A percentile compares a stretch with the other conserved stretches of the same genome.
Conservation (phyloP, 2,329 filamentous ascomycete genomes). For the Zymoseptoria brevis region DNA sequence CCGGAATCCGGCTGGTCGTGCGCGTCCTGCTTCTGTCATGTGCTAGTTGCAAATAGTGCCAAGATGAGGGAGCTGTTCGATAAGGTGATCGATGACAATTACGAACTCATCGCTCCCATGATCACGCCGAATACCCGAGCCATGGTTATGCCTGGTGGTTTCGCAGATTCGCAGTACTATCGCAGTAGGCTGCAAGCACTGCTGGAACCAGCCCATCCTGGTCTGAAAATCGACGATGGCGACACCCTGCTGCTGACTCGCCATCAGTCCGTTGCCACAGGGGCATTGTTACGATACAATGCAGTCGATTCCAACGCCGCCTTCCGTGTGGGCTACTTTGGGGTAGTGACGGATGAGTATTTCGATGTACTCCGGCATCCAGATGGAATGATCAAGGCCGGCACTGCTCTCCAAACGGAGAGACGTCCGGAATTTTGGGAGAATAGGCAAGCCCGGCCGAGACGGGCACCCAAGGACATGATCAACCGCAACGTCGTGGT, state of each 20-base stretch:
- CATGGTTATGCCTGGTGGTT: neutral
- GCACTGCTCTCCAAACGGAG: too few species aligned
- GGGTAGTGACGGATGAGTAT: neutral
- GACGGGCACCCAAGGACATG: too few species aligned
- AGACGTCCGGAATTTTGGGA: too few species aligned
- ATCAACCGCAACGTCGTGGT: too few species aligned
- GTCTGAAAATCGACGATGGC: neutral
- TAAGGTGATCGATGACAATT: neutral
- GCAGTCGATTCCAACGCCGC: neutral
- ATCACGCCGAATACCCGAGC: neutral
- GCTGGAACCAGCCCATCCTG: neutral
- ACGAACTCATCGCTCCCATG: neutral
- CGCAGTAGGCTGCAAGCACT: neutral
- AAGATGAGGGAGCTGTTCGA: neutral
- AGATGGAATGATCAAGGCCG: neutral
- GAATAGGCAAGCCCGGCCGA: too few species aligned
- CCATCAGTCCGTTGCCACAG: neutral
- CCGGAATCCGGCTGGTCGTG: too few species aligned
- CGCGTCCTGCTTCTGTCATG: too few species aligned
- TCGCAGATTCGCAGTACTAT: neutral
- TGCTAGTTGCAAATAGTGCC: too few species aligned
- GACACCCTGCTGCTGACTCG: neutral
- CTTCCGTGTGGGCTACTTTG: neutral
- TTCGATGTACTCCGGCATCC: neutral
- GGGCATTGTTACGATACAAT: neutral